A percentile compares a stretch with the other conserved stretches of the same genome.
These are phyloP conservation scores for Chiua virens DNA, from an alignment of 768 basidiomycete species.

Conservation along the genomic window DNA sequence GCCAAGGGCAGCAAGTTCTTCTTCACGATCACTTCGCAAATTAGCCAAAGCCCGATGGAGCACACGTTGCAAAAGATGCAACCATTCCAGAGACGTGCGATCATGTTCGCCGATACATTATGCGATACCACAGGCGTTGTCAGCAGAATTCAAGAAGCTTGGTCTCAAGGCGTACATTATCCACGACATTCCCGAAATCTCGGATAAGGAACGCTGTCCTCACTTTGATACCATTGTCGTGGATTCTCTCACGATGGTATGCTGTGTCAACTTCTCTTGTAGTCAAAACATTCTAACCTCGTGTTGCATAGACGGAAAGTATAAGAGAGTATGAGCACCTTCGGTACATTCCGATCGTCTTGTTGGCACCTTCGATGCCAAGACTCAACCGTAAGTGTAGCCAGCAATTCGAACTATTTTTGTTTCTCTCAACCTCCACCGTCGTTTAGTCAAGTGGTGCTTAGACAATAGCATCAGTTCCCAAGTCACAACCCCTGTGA, in stretches of 20 bases:
- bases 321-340: conserved; percentile 92
- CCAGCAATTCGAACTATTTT: neutral
- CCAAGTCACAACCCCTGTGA: conserved; percentile 89
- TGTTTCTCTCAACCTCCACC: conserved; percentile 4
- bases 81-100: conserved; percentile 83
- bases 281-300: conserved; percentile 10
- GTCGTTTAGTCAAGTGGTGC: conserved; percentile 83
- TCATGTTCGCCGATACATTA: conserved; percentile 90
- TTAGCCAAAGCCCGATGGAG: conserved; percentile 74
- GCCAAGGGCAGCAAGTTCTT: conserved; percentile 92
- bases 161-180: conserved; percentile 76
- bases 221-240: conserved; percentile 96
- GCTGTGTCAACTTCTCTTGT: conserved; percentile 32
- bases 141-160: conserved; percentile 72
- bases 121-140: conserved; percentile 74
- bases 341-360: conserved; percentile 93
- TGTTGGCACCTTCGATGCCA: conserved; percentile 78
- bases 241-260: conserved; percentile 80
- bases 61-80: conserved; percentile 75
- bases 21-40: conserved; percentile 91
- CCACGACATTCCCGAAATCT: conserved; percentile 76
- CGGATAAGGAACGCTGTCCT: conserved; percentile 77
- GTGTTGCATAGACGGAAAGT: conserved; percentile 67
- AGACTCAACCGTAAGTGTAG: conserved; percentile 65
- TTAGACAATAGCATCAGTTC: conserved; percentile 95